Base-by-base conservation (phyloP, 2,329 filamentous ascomycete species). In the Hymenoscyphus fructigenus region DNA sequence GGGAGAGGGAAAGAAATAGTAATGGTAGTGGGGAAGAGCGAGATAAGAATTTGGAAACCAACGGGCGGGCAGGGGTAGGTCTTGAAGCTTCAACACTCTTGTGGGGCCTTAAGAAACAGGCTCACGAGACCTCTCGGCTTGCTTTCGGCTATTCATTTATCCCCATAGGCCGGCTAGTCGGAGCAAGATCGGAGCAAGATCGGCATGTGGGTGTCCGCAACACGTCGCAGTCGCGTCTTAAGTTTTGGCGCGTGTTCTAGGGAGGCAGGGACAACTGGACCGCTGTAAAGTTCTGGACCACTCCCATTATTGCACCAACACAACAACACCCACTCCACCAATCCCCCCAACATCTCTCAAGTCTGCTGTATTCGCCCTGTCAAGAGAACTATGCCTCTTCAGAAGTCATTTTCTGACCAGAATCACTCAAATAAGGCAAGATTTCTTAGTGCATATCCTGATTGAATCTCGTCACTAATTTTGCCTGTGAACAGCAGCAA, bases 341-440 rank as follows among this genome's bases (percentile, higher is more conserved):
- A 50, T 12, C 14, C 26, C 36, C 38, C 9, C 60, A 15, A 41
- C n/a, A 56, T 32, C 20, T 28, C 28, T n/a, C n/a, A 23, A 20
- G 20, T 7, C 44, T 50, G n/a, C n/a, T 50, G 17, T 50, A 20
- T 20, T 50, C n/a, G n/a, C n/a, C 20, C 20, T 50, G 44, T 23
- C n/a, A 58, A 32, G 55, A 32, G 29, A 44, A 59, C 59, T 50
- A 76, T 76, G 75, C 74, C 74, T 67, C 66, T 76, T 41, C 75
- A 76, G 63, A 76, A 75, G 63, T 77, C 75, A 2, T 77, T 76
- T 62, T 76, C 75, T 17, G 75, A 76, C 34, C 70, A 73, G 65
- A 74, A 75, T 62, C 73, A 76, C 62, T 75, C 75, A 17, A 59
- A 67, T 44, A 74, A 70, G 64, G 66, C 66, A 65, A 50, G 44